A percentile compares a stretch with the other conserved stretches of the same genome.
These are phyloP conservation scores for Musa balbisiana DNA, from an alignment of 202 grass and related monocot genomes.

Conservation along the genomic window DNA sequence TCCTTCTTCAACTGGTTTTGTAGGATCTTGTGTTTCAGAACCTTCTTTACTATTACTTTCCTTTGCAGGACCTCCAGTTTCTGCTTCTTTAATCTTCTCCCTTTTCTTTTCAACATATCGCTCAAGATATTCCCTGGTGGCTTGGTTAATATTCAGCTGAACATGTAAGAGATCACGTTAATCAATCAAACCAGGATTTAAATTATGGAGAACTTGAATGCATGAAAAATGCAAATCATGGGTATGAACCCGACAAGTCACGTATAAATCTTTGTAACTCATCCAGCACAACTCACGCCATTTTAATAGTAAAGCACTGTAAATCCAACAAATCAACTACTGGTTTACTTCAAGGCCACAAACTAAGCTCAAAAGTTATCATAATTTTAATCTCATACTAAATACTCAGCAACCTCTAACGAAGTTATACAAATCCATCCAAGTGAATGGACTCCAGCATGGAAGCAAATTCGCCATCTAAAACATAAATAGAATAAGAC, in stretches of 20 bases:
- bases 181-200: too few species aligned
- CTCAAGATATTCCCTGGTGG: conserved; percentile 82
- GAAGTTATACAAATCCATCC: too few species aligned
- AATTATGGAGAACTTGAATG: background rate
- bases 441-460: background rate
- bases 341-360: too few species aligned
- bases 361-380: too few species aligned
- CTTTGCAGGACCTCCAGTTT: conserved; percentile 32
- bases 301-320: too few species aligned
- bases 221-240: background rate
- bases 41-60: conserved; percentile 28
- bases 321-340: too few species aligned
- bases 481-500: background rate
- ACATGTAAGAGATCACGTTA: conserved; percentile 9
- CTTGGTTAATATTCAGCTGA: conserved; percentile 90
- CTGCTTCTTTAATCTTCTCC: conserved; percentile 54
- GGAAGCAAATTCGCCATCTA: background rate
- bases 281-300: background rate
- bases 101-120: conserved; percentile 85
- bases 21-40: conserved; percentile 34
- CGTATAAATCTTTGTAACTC: background rate
- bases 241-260: background rate
- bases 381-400: too few species aligned
- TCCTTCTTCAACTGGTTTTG: conserved; percentile 43
- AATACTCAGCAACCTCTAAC: too few species aligned